Evolutionary conservation across 495 filamentous ascomycete species (phyloP).

Genomic region (Glonium stellatum): DNA sequence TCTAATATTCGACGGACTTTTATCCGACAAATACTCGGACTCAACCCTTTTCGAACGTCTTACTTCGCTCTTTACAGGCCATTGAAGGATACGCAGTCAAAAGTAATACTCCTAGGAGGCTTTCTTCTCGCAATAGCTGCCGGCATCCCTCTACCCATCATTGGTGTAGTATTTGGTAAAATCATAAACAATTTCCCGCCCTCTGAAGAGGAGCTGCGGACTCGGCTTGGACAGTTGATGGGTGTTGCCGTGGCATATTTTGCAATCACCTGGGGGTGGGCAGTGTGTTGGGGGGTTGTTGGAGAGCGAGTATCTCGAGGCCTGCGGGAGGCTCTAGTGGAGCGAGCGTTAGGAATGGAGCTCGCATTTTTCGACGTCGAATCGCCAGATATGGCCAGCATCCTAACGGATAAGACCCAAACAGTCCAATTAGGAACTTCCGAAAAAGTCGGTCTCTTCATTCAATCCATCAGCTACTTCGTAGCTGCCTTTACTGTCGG

Average conservation of each 20-base stretch:
- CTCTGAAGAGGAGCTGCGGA: constrained; percentile 31
- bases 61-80: constrained; percentile 36
- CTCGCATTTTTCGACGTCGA: constrained; percentile 38
- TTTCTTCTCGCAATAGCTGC: constrained; percentile 37
- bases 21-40: constrained; percentile 25
- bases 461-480: constrained; percentile 45
- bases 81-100: constrained; percentile 20
- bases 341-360: constrained; percentile 36
- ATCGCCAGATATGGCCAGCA: constrained; percentile 33
- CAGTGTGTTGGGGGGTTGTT: constrained; percentile 35
- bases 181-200: constrained; percentile 42
- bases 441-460: constrained; percentile 46
- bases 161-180: constrained; percentile 42
- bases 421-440: constrained; percentile 42
- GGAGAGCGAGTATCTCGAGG: constrained; percentile 36
- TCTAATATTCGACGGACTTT: constrained; percentile 6
- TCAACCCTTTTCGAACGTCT: constrained; percentile 33
- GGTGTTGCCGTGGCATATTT: constrained; percentile 39
- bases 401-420: constrained; percentile 47
- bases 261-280: constrained; percentile 36
- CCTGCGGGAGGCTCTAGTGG: constrained; percentile 30
- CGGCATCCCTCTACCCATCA: constrained; percentile 38
- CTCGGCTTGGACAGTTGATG: constrained; percentile 32
- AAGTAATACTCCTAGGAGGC: constrained; percentile 24
- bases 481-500: constrained; percentile 47